Evolutionary conservation across 257 asterid species (phyloP), one percentile per base, ranked within the genome.

Genomic region (Solanum microdontum): DNA sequence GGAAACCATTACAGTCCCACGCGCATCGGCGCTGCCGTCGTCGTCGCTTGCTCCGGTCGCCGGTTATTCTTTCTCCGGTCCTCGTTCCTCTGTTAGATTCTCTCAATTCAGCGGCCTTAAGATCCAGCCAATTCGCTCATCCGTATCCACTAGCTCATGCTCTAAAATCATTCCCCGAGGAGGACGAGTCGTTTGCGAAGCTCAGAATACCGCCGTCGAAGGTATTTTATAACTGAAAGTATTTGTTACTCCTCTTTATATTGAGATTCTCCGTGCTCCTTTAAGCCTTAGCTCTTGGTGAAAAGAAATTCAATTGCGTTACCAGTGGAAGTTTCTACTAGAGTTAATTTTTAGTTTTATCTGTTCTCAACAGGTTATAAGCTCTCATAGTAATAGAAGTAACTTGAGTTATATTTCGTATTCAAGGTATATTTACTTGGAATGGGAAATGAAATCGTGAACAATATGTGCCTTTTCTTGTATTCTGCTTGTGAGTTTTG

Each of bases 121-220:
- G 97, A 86, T 93, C 91, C 96, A 91, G 69, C 88, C 88, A 11
- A 24, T 91, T 77, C 95, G 94, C 26, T 91, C 96, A 11, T 85
- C 94, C 0, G 86, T 88, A 4, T 92, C 93, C 74, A 87, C 90
- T n/a, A 88, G 55, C 60, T 92, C 90, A n/a, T 87, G 24, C 51
- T 88, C 94, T 13, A 91, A 86, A 85, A 82, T 89, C 83, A 83
- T 88, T 84, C 91, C 88, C 84, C 89, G 95, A 32, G 94, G 92
- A 58, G 80, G 88, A 68, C 89, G 92, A 83, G 92, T 96, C 87
- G 96, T 94, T 45, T 95, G 98, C 92, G 98, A 96, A 88, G 96
- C 99, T 3, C 96, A 93, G 90, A 89, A 95, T 7, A 92, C 97
- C 8, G 94, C 98, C 40, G 88, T 91, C 10, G 92, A 90, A 89